Evolutionary conservation across 2,329 filamentous ascomycete species (phyloP), one percentile per base, ranked within the genome.

Genomic region (Epichloe aotearoae): DNA sequence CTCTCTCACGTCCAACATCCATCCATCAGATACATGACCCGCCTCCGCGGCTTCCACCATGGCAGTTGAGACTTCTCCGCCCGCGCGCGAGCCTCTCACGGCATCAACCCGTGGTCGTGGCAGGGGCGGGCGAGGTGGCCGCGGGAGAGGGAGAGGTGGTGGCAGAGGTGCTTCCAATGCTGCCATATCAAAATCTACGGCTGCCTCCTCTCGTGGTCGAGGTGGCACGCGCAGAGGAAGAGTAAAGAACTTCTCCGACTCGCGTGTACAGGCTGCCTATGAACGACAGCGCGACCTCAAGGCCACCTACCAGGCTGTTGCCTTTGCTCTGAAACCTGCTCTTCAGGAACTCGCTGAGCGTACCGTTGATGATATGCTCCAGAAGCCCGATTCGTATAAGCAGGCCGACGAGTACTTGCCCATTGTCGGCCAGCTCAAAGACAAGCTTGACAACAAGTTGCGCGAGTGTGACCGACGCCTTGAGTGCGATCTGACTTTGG

Each of bases 261-360:
- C 71, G 54, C 73, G 71, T 55, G 72, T 75, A 49, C 78, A 81
- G 61, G 77, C 76, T 47, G 73, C 74, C 51, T 76, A 79, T 56
- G 77, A 81, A 62, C 80, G 84, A 50, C 79, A 83, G 61, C 74
- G 83, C 56, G 76, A 84, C 57, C 71, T 87, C 58, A 83, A 83
- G 64, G 78, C 79, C 51, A 73, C 73, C 23, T 87, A 79, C 64
- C 74, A 79, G n/a, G 70, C 75, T 52, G 75, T 87, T 48, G 74
- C 79, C 52, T 75, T 78, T 57, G 72, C 76, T 33, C 66, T 85
- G 58, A 86, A 84, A 63, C 77, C 78, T 15, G 74, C 80, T 10
- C 69, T 86, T 14, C 79, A 81, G 52, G 82, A 86, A 60, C 70
- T 88, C 19, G 80, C 81, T 17, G 76, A 79, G 49, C 73, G 79